Conservation (phyloP, 257 asterid genomes). For the Lantana camara region DNA sequence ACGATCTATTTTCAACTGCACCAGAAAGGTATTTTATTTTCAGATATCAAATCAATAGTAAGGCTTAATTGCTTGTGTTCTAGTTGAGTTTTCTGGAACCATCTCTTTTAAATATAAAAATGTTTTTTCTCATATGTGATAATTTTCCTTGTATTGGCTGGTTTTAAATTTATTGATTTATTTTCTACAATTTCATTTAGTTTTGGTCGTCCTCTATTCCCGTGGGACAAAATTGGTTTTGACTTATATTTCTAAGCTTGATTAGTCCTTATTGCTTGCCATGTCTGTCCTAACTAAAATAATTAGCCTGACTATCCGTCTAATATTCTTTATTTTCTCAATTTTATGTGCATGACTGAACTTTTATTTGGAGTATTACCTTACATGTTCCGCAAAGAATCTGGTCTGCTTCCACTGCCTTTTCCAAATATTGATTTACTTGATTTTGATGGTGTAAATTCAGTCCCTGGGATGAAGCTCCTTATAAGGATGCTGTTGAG, state of each 20-base stretch:
- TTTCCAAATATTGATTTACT: slow-evolving; percentile 29
- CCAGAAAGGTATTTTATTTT: slow-evolving; percentile 71
- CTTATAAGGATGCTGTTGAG: slow-evolving; percentile 88
- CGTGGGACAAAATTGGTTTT: slow-evolving; percentile 12
- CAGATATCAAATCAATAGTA: too few species aligned
- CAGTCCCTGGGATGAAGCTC: slow-evolving; percentile 94
- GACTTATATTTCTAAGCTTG: slow-evolving; percentile 9
- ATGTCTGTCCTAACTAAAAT: slow-evolving; percentile 7
- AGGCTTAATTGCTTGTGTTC: neutral
- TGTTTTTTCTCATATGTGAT: neutral
- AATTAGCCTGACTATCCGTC: neutral
- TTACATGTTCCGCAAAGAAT: slow-evolving; percentile 2
- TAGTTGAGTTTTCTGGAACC: slow-evolving; percentile 14
- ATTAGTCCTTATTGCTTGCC: neutral
- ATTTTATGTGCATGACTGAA: neutral
- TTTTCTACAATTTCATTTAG: slow-evolving; percentile 11
- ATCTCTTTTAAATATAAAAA: neutral
- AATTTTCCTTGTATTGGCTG: slow-evolving; percentile 9
- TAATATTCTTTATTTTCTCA: neutral
- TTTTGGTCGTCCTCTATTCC: slow-evolving; percentile 16
- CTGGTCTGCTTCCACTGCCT: slow-evolving; percentile 17
- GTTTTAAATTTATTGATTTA: neutral
- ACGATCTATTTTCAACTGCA: slow-evolving; percentile 92
- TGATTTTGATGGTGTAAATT: slow-evolving; percentile 38
- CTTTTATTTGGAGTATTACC: neutral